Base-by-base conservation (phyloP, 352 stramenopile species). In the Achlya hypogyna region DNA sequence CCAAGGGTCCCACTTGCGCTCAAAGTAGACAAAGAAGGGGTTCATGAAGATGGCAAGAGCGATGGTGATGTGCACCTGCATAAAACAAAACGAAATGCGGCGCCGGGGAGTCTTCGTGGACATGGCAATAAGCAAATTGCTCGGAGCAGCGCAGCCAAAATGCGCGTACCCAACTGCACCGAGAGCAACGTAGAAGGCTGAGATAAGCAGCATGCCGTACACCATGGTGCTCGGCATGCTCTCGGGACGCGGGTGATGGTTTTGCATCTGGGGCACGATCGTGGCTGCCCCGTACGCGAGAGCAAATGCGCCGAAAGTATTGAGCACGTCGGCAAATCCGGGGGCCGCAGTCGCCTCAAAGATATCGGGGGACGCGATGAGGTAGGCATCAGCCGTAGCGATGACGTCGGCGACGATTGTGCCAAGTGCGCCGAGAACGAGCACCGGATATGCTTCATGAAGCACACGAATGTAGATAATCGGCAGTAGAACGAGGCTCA, bases 291-390 rank as follows among this genome's bases (percentile, higher is more conserved):
- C 79, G 23, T 78, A 77, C 12, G 77, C 79, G 42, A 90, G 86
- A 71, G 87, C 84, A 60, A 88, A 88, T 6, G 76, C 83, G 9
- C 78, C 77, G 35, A 90, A 90, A 5, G 78, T 87, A 29, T 84
- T 72, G 22, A 87, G 65, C 0, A 73, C 75, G 56, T 84, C 28
- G 43, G 81, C 45, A 12, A 64, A 59, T 59, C 77, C 51, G 25
- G 87, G 72, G 1, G 76, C 84, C 71, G 87, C 77, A 12, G 77
- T 58, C 5, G 78, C 78, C 34, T 79, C 77, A 12, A 72, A 75
- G n/a, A 75, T 62, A 23, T 82, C 49, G 28, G 64, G 66, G 23
- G 69, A 56, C 18, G 82, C 69, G 28, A 70, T 78, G 82, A 25
- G 45, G 45, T 63, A 90, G 71, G 69, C 78, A 85, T 67, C 60